Conservation (phyloP, 768 basidiomycete species). For the Pulveroboletus ravenelii region DNA sequence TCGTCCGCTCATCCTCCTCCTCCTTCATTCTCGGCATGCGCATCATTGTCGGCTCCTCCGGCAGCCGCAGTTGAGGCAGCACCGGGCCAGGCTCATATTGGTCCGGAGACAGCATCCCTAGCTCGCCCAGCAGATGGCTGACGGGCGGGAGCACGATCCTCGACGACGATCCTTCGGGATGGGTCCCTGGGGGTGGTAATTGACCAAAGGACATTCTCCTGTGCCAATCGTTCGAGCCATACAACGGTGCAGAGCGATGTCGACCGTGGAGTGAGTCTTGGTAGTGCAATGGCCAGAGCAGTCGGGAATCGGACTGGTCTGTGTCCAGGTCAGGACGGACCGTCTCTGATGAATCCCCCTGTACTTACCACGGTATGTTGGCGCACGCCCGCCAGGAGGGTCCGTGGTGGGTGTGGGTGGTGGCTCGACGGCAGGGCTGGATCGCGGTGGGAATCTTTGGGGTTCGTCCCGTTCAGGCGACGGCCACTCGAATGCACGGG, state of each 20-base stretch:
- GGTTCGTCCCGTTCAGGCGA: conserved; percentile 17
- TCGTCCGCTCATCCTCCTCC: conserved; percentile 13
- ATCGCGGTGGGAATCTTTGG: conserved; percentile 8
- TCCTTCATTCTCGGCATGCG: conserved; percentile 4
- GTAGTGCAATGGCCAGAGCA: conserved; percentile 16
- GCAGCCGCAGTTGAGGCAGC: conserved; percentile 28
- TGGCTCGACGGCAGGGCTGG: conserved; percentile 7
- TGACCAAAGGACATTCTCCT: conserved; percentile 21
- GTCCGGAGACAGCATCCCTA: conserved; percentile 17
- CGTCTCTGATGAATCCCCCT: neutral
- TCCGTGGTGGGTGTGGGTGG: conserved; percentile 16
- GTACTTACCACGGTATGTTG: conserved; percentile 20
- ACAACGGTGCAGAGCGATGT: conserved; percentile 24
- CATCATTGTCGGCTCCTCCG: conserved; percentile 11
- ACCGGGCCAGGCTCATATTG: conserved; percentile 21
- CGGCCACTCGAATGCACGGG: conserved; percentile 24
- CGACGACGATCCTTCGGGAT: conserved; percentile 16
- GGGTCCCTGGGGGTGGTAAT: conserved; percentile 5
- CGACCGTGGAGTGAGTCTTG: conserved; percentile 21
- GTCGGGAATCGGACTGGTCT: conserved; percentile 17
- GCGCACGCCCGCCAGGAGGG: conserved; percentile 4
- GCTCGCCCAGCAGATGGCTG: conserved; percentile 20
- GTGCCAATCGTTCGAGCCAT: conserved; percentile 23
- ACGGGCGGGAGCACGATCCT: conserved; percentile 28
- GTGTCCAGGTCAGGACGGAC: conserved; percentile 6